phyloP scores from a whole-genome alignment of 108 stramenopile genomes.

The Seminavis robusta region DNA sequence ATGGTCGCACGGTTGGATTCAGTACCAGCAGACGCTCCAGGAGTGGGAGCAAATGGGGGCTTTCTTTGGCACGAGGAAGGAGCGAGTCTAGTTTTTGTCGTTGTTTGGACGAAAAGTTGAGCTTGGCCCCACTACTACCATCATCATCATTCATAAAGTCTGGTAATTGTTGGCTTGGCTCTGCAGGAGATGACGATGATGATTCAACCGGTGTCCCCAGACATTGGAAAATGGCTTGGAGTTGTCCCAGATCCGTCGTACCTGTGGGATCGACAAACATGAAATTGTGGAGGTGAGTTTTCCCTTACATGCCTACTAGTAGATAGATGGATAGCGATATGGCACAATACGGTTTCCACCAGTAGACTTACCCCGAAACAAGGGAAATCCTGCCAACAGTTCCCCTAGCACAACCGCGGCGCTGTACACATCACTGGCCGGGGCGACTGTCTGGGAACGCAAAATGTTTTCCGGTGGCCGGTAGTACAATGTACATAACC shows the following conservation, averaged over 20 bases:
- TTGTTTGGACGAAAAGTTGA: conserved; percentile 36
- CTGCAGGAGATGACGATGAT: conserved; percentile 42
- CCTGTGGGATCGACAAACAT: no score
- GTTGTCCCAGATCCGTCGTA: conserved; percentile 64
- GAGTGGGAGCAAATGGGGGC: conserved; percentile 19
- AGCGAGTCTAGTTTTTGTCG: conserved; percentile 20
- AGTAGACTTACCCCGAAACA: no score
- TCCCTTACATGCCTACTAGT: no score
- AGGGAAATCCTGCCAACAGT: conserved; percentile 39
- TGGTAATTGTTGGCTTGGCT: conserved; percentile 57
- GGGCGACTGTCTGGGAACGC: conserved; percentile 27
- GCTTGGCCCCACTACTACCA: no score
- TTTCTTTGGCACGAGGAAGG: conserved; percentile 29
- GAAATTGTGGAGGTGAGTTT: no score
- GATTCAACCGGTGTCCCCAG: conserved; percentile 66
- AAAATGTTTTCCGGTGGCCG: conserved; percentile 76
- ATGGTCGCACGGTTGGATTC: conserved; percentile 51
- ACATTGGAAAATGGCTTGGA: conserved; percentile 46
- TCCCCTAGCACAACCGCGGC: conserved; percentile 62
- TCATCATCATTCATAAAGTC: no score
- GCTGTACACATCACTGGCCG: conserved; percentile 63
- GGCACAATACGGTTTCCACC: no score
- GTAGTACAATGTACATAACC: conserved; percentile 74
- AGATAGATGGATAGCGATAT: no score
- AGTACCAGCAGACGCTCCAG: conserved; percentile 36